Evolutionary conservation across 2,329 filamentous ascomycete species (phyloP).

Genomic region (Xylariomycetidae sp.): DNA sequence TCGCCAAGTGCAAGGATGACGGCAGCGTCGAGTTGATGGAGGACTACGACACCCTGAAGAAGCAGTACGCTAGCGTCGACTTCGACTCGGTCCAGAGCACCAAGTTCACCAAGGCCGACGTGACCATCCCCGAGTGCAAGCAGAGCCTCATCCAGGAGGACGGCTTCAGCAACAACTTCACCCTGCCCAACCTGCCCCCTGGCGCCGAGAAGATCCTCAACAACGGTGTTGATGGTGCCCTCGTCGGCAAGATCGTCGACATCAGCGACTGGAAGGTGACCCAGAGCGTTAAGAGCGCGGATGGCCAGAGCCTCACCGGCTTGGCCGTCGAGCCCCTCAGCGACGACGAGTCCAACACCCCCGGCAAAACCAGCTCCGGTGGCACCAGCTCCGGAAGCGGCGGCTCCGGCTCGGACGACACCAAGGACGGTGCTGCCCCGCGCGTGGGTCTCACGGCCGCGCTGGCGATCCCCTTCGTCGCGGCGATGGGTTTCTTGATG

Average conservation of each 20-base stretch:
- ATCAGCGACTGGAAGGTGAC: conserved; percentile 58
- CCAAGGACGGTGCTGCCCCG: conserved; percentile 10
- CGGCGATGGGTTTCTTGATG: conserved; percentile 4
- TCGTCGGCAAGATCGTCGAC: conserved; percentile 60
- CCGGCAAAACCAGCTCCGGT: conserved; percentile 14
- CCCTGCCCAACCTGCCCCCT: conserved; percentile 61
- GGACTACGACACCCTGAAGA: conserved; percentile 69
- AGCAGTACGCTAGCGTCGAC: conserved; percentile 70
- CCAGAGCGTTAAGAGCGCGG: conserved; percentile 33
- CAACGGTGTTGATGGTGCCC: conserved; percentile 62
- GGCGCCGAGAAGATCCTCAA: conserved; percentile 68
- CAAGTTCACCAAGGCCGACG: conserved; percentile 49
- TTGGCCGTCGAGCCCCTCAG: conserved; percentile 37
- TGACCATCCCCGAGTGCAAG: conserved; percentile 56
- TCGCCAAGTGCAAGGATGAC: conserved; percentile 56
- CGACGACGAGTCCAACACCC: conserved; percentile 16
- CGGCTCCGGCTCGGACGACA: conserved; percentile 1
- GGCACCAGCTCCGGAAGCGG: conserved; percentile 1
- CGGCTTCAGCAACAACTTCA: conserved; percentile 74
- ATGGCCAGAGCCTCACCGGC: conserved; percentile 35
- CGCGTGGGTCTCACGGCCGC: conserved; percentile 1
- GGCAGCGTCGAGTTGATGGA: conserved; percentile 50
- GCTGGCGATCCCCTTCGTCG: conserved; percentile 1
- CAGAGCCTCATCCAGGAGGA: conserved; percentile 58
- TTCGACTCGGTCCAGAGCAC: conserved; percentile 58